Evolutionary conservation across 2,329 filamentous ascomycete species (phyloP).

Genomic region (Karstenula rhodostoma): DNA sequence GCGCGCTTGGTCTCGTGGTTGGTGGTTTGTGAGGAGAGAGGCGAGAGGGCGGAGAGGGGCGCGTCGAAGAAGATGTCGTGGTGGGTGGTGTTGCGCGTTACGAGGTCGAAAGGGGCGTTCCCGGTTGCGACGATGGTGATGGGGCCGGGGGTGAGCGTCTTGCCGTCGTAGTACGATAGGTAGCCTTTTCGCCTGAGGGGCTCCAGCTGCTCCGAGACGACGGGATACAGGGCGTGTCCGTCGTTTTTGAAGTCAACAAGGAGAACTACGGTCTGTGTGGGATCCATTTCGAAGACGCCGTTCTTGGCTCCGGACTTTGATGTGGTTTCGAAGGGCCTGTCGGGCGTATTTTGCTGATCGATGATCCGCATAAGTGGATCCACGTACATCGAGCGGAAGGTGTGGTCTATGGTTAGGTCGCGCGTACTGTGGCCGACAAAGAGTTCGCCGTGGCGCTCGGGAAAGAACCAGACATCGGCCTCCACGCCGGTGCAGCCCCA

Average conservation of each 20-base stretch:
- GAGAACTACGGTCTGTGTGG: conserved; percentile 59
- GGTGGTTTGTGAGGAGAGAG: background rate
- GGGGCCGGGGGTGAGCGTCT: conserved; percentile 50
- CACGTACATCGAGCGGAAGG: conserved; percentile 62
- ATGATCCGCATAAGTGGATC: conserved; percentile 60
- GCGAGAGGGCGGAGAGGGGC: conserved; percentile 42
- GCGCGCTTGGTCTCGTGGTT: conserved; percentile 8
- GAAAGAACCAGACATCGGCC: conserved; percentile 65
- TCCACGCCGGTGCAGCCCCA: conserved; percentile 65
- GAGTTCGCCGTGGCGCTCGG: conserved; percentile 57
- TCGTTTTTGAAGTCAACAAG: conserved; percentile 61
- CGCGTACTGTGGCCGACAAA: conserved; percentile 63
- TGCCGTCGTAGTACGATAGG: conserved; percentile 61
- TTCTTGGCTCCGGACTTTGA: conserved; percentile 36
- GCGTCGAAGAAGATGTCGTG: conserved; percentile 66
- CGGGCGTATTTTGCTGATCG: conserved; percentile 57
- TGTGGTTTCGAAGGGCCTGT: conserved; percentile 41
- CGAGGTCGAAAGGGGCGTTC: conserved; percentile 59
- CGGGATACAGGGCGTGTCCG: conserved; percentile 47
- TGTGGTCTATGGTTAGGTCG: conserved; percentile 56
- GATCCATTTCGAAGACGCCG: conserved; percentile 61
- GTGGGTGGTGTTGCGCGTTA: conserved; percentile 55
- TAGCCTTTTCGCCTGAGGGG: conserved; percentile 60
- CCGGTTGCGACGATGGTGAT: conserved; percentile 64
- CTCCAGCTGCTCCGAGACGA: conserved; percentile 52